phyloP scores from a whole-genome alignment of 2,329 filamentous ascomycete species.

The Diatrype stigma region DNA sequence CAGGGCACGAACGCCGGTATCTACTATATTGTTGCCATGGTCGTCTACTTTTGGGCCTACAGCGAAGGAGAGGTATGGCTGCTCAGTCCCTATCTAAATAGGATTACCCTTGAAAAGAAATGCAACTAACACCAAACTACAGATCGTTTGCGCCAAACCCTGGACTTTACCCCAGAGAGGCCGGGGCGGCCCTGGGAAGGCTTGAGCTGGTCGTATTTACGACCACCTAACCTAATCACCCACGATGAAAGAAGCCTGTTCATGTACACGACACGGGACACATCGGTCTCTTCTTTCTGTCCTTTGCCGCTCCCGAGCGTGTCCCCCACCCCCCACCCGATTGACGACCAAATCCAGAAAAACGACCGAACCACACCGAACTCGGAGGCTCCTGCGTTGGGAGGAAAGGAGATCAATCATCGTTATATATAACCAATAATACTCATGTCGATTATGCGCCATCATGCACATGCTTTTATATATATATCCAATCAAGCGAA shows the following conservation, averaged over 20 bases:
- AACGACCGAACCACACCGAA: no score
- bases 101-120: not conserved
- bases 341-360: no score
- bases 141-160: conserved; percentile 66
- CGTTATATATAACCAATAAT: not conserved
- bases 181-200: conserved; percentile 31
- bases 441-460: not conserved
- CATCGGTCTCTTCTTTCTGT: not conserved
- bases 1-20: conserved; percentile 88
- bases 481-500: not conserved
- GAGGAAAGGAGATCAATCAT: not conserved
- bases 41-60: conserved; percentile 94
- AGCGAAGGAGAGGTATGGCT: conserved; percentile 87
- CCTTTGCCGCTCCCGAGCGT: not conserved
- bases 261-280: no score
- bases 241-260: not conserved
- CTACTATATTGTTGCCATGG: conserved; percentile 84
- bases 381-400: not conserved
- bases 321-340: not conserved
- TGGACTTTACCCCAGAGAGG: conserved; percentile 64
- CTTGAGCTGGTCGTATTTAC: conserved; percentile 32
- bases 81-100: no score
- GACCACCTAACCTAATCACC: not conserved
- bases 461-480: not conserved
- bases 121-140: conserved; percentile 4